Evolutionary conservation across 1,139 yeast genomes (phyloP), one percentile per base, ranked within the genome.

Genomic region (Waltiozyma sp.): DNA sequence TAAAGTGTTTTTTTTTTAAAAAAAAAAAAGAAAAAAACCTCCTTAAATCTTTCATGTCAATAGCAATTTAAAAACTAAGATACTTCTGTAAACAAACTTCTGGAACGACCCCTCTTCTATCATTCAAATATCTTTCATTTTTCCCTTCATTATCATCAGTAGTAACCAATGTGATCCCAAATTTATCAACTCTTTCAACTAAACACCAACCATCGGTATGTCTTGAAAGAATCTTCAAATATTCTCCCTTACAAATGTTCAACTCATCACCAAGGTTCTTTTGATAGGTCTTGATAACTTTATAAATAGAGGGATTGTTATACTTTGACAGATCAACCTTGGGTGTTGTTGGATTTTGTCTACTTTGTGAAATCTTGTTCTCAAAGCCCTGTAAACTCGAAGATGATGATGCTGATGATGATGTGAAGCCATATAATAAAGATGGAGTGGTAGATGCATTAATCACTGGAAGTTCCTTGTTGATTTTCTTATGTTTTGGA

Each of bases 191-290:
- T 42, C 59, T 64, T 39, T 65, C 69, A 3, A 60, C 67, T 19
- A 65, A 47, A 45, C 70, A 66, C 71, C 71, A 67, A 3, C 70
- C 70, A 48, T 66, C 71, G 2, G 66, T 60, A 50, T 65, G 69
- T 16, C 57, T 55, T 1, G 68, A 65, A n/a, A 65, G 44, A 1
- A 66, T 51, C 42, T 53, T 53, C 7, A 62, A 60, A 38, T 40
- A 49, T 34, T 66, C 70, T 3, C 66, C 68, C 4, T 43, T 38
- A 1, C 33, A 9, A 6, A 66, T 49, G 8, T 47, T 43, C 15
- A 66, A 52, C 43, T 66, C 71, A 53, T 66, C 71, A 8, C 63
- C 49, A 23, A 66, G 49, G 21, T 48, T 53, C 37, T 65, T 62
- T 1, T 40, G 39, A 43, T 65, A 66, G 2, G 47, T 45, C 21